These are phyloP conservation scores for Colletotrichum tabaci DNA, from an alignment of 2,329 filamentous ascomycete genomes.

Conservation along the genomic window DNA sequence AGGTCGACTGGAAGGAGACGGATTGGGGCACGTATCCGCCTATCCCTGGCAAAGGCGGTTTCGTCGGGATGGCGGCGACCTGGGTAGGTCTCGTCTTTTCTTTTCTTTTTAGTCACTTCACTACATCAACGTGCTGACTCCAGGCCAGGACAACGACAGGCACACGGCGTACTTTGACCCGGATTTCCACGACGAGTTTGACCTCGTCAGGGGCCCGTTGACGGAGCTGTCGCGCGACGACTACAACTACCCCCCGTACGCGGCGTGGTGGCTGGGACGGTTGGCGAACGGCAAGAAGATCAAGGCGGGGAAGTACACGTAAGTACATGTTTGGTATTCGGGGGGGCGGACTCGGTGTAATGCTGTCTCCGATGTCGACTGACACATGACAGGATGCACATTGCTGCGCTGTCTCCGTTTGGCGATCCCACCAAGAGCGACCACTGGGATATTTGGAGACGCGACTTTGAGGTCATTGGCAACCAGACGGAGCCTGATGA, in stretches of 20 bases:
- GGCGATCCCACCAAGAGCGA: slow-evolving; percentile 23
- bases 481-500: background rate
- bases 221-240: slow-evolving; percentile 20
- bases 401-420: slow-evolving; percentile 39
- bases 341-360: rapidly evolving
- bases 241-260: slow-evolving; percentile 19
- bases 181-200: slow-evolving; percentile 25
- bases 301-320: slow-evolving; percentile 38
- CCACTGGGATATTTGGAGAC: slow-evolving; percentile 34
- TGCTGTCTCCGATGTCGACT: background rate
- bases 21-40: slow-evolving; percentile 59
- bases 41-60: slow-evolving; percentile 53
- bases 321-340: background rate
- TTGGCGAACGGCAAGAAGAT: slow-evolving; percentile 34
- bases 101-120: too few relatives aligned
- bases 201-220: slow-evolving; percentile 28
- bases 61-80: slow-evolving; percentile 51
- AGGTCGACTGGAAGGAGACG: slow-evolving; percentile 54
- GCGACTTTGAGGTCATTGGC: slow-evolving; percentile 6
- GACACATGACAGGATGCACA: slow-evolving; percentile 17
- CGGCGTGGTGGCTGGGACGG: slow-evolving; percentile 35
- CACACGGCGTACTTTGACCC: slow-evolving; percentile 21
- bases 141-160: slow-evolving; percentile 15
- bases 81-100: slow-evolving; percentile 2
- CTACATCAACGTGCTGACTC: background rate